Conservation (phyloP, 176 grass and related monocot genomes). For the Poa pratensis region DNA sequence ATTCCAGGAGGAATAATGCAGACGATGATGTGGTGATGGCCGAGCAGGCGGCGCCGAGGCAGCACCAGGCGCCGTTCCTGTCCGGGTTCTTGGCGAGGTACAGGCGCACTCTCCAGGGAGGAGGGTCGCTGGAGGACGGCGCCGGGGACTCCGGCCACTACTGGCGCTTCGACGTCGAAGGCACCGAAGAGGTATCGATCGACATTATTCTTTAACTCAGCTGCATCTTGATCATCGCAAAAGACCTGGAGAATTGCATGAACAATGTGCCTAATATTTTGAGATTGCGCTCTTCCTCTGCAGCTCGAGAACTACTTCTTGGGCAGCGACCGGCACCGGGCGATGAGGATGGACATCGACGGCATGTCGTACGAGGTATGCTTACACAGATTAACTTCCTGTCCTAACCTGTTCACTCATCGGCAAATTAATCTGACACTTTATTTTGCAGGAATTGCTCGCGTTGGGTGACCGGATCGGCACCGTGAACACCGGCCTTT, state of each 20-base stretch:
- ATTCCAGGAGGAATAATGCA: constrained; percentile 30
- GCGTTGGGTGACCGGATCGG: constrained; percentile 79
- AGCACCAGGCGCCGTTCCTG: constrained; percentile 35
- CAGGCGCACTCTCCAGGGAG: constrained; percentile 46
- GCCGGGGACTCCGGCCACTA: constrained; percentile 54
- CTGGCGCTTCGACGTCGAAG: constrained; percentile 63
- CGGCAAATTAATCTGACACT: not conserved
- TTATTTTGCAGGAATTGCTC: constrained; percentile 65
- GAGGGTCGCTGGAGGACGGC: constrained; percentile 37
- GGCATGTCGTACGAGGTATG: constrained; percentile 92
- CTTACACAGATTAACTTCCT: not conserved
- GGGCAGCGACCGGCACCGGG: constrained; percentile 67
- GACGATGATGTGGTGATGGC: constrained; percentile 22
- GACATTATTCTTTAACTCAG: not conserved
- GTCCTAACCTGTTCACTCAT: not conserved
- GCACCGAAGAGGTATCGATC: constrained; percentile 56
- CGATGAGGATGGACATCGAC: constrained; percentile 94
- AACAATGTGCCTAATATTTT: constrained; percentile 17
- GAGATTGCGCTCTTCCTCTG: constrained; percentile 2
- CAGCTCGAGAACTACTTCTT: constrained; percentile 62
- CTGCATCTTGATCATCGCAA: constrained; percentile 4
- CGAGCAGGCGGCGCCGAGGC: constrained; percentile 43
- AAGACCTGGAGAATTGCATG: not conserved
- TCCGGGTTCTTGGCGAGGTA: constrained; percentile 51
- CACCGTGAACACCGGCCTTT: constrained; percentile 82